Evolutionary conservation across 805 yeast species (phyloP).

Genomic region (Saturnispora quitensis): DNA sequence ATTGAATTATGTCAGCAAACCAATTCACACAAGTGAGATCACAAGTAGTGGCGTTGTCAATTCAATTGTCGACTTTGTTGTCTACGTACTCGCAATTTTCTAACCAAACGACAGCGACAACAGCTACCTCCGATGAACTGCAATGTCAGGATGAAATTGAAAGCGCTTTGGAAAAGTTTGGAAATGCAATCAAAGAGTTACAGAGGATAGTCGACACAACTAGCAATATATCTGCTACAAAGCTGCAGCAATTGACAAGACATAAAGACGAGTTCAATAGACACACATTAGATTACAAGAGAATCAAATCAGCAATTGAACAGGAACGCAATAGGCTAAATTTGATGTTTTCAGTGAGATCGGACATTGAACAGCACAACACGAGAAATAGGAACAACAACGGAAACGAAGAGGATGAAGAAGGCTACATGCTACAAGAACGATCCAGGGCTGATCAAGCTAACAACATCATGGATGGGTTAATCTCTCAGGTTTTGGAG

Average conservation of each 20-base stretch:
- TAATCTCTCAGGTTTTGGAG: constrained; percentile 77
- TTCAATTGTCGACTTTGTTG: constrained; percentile 49
- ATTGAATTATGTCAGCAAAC: neutral
- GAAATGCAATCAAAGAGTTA: constrained; percentile 40
- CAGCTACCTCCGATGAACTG: constrained; percentile 26
- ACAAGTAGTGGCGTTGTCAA: constrained; percentile 61
- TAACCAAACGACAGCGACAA: constrained; percentile 36
- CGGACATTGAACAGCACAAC: constrained; percentile 68
- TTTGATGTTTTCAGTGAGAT: constrained; percentile 63
- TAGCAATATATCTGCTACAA: constrained; percentile 49
- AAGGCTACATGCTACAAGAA: constrained; percentile 64
- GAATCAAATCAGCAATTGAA: constrained; percentile 34
- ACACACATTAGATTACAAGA: constrained; percentile 52
- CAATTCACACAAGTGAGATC: constrained; percentile 61
- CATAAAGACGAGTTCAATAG: constrained; percentile 71
- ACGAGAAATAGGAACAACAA: constrained; percentile 23
- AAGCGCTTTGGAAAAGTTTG: constrained; percentile 41
- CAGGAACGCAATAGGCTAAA: constrained; percentile 75
- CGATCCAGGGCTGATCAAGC: constrained; percentile 62
- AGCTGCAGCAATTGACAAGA: constrained; percentile 71
- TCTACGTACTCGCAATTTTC: constrained; percentile 47
- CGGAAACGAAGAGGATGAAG: constrained; percentile 14
- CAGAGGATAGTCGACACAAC: constrained; percentile 42
- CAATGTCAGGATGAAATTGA: constrained; percentile 41
- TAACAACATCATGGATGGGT: constrained; percentile 65